These are phyloP conservation scores for Suillus decipiens DNA, from an alignment of 768 basidiomycete species.

Conservation along the genomic window DNA sequence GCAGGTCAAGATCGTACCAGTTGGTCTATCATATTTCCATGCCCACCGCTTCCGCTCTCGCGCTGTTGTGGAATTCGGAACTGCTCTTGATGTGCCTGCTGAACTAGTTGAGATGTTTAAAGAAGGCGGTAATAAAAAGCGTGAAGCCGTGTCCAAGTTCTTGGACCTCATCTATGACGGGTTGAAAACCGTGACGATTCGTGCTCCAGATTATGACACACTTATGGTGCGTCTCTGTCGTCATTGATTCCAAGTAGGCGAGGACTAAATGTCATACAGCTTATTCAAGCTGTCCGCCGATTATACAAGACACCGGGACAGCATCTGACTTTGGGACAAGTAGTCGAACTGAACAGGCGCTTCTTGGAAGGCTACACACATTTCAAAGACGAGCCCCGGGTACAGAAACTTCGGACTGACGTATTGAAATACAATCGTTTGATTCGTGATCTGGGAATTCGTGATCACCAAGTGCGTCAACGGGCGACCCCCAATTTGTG, in stretches of 20 bases:
- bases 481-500: conserved; percentile 3
- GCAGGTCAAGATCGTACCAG: conserved; percentile 89
- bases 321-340: conserved; percentile 91
- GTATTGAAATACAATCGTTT: conserved; percentile 90
- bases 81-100: conserved; percentile 86
- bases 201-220: conserved; percentile 97
- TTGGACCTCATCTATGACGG: conserved; percentile 91
- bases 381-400: conserved; percentile 90
- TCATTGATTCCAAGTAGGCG: not conserved
- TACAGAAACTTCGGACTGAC: conserved; percentile 75
- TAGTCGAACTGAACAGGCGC: conserved; percentile 91
- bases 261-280: conserved; percentile 42
- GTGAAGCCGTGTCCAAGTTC: conserved; percentile 87
- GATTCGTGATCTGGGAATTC: conserved; percentile 84
- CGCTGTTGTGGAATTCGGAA: conserved; percentile 96
- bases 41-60: conserved; percentile 90
- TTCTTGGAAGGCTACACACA: conserved; percentile 91
- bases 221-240: conserved; percentile 72
- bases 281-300: conserved; percentile 93
- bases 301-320: conserved; percentile 94
- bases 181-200: conserved; percentile 92
- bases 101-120: conserved; percentile 91
- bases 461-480: conserved; percentile 81
- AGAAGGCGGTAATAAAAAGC: conserved; percentile 82
- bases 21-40: conserved; percentile 76